Evolutionary conservation across 2,329 filamentous ascomycete species (phyloP).

Genomic region (Blastomyces emzantsi): DNA sequence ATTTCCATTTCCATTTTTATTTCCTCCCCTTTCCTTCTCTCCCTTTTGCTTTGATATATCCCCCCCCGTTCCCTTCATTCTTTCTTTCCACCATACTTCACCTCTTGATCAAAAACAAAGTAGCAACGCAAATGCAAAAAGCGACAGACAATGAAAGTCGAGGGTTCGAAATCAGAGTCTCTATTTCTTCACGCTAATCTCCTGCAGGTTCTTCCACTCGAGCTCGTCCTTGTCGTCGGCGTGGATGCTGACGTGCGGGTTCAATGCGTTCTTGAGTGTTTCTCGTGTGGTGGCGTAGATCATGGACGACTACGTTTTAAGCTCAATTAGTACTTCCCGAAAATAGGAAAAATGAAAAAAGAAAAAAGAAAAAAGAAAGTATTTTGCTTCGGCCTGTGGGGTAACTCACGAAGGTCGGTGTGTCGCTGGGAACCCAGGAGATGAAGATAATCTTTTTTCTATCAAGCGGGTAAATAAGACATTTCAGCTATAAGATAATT

Average conservation of each 20-base stretch:
- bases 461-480: background rate
- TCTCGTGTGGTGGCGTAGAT: conserved; percentile 44
- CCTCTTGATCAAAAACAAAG: background rate
- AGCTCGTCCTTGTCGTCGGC: conserved; percentile 36
- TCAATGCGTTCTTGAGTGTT: conserved; percentile 41
- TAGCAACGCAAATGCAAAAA: background rate
- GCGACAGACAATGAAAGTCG: too few relatives aligned
- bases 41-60: background rate
- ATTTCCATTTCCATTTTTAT: background rate
- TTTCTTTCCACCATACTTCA: background rate
- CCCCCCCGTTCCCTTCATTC: background rate
- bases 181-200: conserved; percentile 19
- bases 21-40: background rate
- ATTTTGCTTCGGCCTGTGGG: background rate
- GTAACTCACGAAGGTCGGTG: conserved; percentile 33
- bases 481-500: conserved; percentile 11
- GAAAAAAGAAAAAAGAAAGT: background rate
- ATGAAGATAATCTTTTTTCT: conserved; percentile 47
- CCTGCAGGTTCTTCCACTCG: conserved; percentile 34
- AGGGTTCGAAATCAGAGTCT: background rate
- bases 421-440: conserved; percentile 38
- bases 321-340: background rate
- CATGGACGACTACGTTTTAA: conserved; percentile 36
- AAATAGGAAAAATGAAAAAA: background rate
- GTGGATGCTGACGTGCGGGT: conserved; percentile 34